phyloP scores from a whole-genome alignment of 352 stramenopile species.

The Elongisporangium prolatum region DNA sequence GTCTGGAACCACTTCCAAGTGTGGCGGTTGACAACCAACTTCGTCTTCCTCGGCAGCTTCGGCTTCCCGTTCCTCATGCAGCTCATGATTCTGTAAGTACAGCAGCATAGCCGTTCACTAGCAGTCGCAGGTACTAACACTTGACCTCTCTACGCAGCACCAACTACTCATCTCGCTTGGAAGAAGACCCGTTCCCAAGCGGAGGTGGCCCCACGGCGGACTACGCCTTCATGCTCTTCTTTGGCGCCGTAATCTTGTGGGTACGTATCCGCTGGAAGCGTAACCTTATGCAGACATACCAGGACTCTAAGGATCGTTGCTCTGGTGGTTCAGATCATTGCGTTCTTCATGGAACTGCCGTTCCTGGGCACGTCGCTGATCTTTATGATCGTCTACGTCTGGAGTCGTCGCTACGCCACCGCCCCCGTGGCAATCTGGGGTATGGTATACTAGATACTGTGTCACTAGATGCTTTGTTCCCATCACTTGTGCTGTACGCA shows the following conservation, averaged over 20 bases:
- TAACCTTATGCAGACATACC: not conserved
- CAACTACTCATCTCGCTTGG: constrained; percentile 81
- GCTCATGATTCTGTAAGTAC: constrained; percentile 83
- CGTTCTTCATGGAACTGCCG: constrained; percentile 77
- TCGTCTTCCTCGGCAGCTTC: constrained; percentile 87
- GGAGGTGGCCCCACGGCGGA: constrained; percentile 77
- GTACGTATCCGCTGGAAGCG: constrained; percentile 25
- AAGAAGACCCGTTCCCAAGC: constrained; percentile 81
- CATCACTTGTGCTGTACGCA: not conserved
- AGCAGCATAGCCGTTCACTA: not conserved
- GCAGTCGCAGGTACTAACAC: not conserved
- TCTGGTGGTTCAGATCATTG: constrained; percentile 44
- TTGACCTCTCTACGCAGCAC: constrained; percentile 21
- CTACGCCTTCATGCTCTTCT: constrained; percentile 89
- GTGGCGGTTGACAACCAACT: constrained; percentile 85
- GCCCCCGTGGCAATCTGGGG: constrained; percentile 81
- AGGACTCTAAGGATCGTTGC: not conserved
- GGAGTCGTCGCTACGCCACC: constrained; percentile 84
- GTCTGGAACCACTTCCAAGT: constrained; percentile 86
- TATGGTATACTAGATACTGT: constrained; percentile 9
- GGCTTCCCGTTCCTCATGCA: constrained; percentile 90
- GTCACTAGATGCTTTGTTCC: not conserved
- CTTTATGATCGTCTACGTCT: constrained; percentile 91
- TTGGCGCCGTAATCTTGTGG: constrained; percentile 70
- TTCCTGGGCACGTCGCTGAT: constrained; percentile 85